Conservation (phyloP, 148 eudicot species). For the Vaccinium macrocarpon region DNA sequence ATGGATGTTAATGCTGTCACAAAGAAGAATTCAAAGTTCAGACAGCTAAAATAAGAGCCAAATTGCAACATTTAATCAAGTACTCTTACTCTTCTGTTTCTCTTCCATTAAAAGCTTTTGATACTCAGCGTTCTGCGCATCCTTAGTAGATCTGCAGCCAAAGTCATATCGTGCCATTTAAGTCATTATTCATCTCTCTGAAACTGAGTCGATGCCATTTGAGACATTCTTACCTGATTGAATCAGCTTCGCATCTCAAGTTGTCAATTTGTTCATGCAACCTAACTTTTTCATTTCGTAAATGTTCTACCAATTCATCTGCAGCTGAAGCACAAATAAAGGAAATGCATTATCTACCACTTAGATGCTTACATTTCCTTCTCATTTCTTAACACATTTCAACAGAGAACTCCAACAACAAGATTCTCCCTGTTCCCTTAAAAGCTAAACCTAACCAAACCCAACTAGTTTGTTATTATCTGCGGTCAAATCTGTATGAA, state of each 20-base stretch:
- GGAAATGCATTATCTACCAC: slow-evolving; percentile 3
- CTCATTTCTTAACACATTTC: not conserved
- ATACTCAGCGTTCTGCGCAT: slow-evolving; percentile 41
- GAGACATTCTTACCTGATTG: slow-evolving; percentile 38
- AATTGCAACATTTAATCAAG: not conserved
- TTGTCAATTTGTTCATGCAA: slow-evolving; percentile 40
- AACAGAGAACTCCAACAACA: not conserved
- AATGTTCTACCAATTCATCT: slow-evolving; percentile 46
- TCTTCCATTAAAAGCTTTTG: slow-evolving; percentile 51
- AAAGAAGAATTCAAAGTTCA: not conserved
- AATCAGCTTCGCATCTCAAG: slow-evolving; percentile 42
- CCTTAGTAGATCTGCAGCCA: slow-evolving; percentile 52
- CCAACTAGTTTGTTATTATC: not conserved
- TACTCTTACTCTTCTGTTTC: slow-evolving; percentile 65
- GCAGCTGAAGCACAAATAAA: slow-evolving; percentile 48
- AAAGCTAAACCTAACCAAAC: not conserved
- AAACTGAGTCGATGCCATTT: not conserved
- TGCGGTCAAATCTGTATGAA: not conserved
- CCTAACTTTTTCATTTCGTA: slow-evolving; percentile 52
- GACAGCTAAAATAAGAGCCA: not conserved
- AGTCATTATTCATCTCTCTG: not conserved
- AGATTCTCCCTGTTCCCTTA: not conserved
- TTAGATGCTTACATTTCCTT: not conserved
- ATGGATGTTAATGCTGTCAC: not conserved
- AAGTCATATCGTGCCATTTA: slow-evolving; percentile 2